Evolutionary conservation across 2,329 filamentous ascomycete genomes (phyloP).

Genomic region (Ilyonectria robusta): DNA sequence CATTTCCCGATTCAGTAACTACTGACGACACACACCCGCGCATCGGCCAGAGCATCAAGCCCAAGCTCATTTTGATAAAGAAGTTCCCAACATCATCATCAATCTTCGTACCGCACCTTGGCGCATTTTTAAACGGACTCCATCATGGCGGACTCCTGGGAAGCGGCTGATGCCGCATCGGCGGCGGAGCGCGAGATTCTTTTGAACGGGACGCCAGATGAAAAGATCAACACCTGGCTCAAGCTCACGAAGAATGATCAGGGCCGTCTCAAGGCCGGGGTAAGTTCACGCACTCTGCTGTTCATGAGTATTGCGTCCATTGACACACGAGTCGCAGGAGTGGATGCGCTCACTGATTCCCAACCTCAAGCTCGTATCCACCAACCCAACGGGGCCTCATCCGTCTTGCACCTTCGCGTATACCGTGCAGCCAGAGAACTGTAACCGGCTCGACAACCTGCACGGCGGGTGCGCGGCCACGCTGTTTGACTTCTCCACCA

Average conservation of each 20-base stretch:
- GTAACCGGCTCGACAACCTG: constrained; percentile 68
- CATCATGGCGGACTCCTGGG: constrained; percentile 29
- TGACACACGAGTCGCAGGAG: constrained; percentile 52
- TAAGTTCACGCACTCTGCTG: constrained; percentile 35
- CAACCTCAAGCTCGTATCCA: constrained; percentile 55
- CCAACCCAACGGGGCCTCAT: constrained; percentile 53
- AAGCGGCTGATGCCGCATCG: constrained; percentile 10
- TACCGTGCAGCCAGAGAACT: constrained; percentile 65
- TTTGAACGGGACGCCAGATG: constrained; percentile 50
- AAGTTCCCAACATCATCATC: too few species aligned
- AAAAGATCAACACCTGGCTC: constrained; percentile 52
- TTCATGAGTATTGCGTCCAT: constrained; percentile 3
- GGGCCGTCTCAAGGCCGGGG: constrained; percentile 50
- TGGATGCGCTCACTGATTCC: constrained; percentile 62
- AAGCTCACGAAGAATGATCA: constrained; percentile 45
- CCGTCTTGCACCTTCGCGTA: constrained; percentile 61
- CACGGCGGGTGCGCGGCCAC: constrained; percentile 76
- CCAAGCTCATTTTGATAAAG: background rate
- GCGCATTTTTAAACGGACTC: background rate
- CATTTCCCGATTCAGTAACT: background rate
- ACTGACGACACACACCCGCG: background rate
- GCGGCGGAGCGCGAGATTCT: constrained; percentile 34
- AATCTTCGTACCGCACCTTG: background rate
- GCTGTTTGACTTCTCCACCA: constrained; percentile 77
- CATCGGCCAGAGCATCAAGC: background rate